Conservation (phyloP, 2,329 filamentous ascomycete genomes). For the Claviceps humidiphila region DNA sequence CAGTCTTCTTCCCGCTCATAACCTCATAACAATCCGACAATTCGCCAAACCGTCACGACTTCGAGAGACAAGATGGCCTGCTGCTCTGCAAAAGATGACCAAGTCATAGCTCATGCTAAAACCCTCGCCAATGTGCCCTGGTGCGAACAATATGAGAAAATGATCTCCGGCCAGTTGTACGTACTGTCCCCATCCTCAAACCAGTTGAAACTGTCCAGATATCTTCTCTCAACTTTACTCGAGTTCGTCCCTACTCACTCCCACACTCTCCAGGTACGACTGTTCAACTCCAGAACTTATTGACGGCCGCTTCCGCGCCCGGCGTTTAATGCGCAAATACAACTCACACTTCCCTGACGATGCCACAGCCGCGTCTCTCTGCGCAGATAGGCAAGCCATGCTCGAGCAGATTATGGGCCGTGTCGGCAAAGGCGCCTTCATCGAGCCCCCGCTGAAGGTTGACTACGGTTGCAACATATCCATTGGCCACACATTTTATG, state of each 20-base stretch:
- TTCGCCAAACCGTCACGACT: no score
- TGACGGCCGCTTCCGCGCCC: slow-evolving; percentile 37
- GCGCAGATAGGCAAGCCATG: slow-evolving; percentile 27
- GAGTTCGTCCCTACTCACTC: neutral
- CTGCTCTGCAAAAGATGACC: slow-evolving; percentile 23
- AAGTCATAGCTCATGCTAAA: slow-evolving; percentile 31
- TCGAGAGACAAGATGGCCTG: slow-evolving; percentile 12
- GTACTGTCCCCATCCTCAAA: slow-evolving; percentile 5
- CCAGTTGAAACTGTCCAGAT: neutral
- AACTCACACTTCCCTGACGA: slow-evolving; percentile 42
- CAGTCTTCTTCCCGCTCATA: no score
- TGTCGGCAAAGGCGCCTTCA: slow-evolving; percentile 37
- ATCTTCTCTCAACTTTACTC: neutral
- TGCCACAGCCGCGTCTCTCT: slow-evolving; percentile 25
- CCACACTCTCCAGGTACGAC: slow-evolving; percentile 31
- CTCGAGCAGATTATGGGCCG: slow-evolving; percentile 36
- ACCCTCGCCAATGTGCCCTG: slow-evolving; percentile 37
- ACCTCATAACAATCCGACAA: no score
- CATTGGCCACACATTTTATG: slow-evolving; percentile 49
- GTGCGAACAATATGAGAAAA: slow-evolving; percentile 49
- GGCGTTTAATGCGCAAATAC: slow-evolving; percentile 43
- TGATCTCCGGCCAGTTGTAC: slow-evolving; percentile 50
- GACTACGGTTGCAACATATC: slow-evolving; percentile 55
- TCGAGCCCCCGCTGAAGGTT: slow-evolving; percentile 48
- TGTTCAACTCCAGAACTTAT: slow-evolving; percentile 32